Evolutionary conservation across 768 basidiomycete genomes (phyloP), one percentile per base, ranked within the genome.

Genomic region (Pleurotus djamor): DNA sequence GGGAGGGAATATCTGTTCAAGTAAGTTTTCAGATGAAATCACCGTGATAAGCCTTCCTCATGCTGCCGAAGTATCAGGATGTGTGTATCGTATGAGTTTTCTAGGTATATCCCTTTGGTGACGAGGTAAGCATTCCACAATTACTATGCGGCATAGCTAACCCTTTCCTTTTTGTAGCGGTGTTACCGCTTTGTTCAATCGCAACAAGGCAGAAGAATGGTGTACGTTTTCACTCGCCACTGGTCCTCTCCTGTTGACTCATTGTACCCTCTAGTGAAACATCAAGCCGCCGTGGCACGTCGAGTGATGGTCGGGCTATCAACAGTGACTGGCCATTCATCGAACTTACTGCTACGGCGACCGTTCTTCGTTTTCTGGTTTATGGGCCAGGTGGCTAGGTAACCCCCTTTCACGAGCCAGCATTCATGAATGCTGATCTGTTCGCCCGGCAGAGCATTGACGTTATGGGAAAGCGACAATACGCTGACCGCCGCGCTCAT

Each of bases 341-440:
- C 67, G 43, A 79, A 83, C 60, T 68, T 77, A 35, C 69, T 91
- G 21, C 73, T 83, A 2, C 75, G 80, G 14, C 74, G 88, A 58
- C 89, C 89, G 8, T 87, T 87, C 67, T 87, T 84, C 67, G 76
- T 84, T 28, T 88, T 88, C 68, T 90, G 87, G 88, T 89, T 91
- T 66, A 87, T 88, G 86, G 79, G 80, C 17, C 87, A 89, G 70
- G 80, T 90, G 56, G 77, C 75, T 66, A 79, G 84, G 85, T 83
- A 59, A 41, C 38, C 38, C 32, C n/a, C n/a, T n/a, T 52, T 45
- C 45, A 13, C 17, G 54, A 55, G 59, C 63, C 58, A 56, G 47
- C 21, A 43, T 59, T 41, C 13, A 32, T 16, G 60, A 48, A 59
- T 13, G 9, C n/a, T 13, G 13, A 33, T 21, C 28, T 58, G 28